A percentile compares a stretch with the other conserved stretches of the same genome.
Conservation (phyloP, 805 yeast species). For the Barnettozyma pratensis region DNA sequence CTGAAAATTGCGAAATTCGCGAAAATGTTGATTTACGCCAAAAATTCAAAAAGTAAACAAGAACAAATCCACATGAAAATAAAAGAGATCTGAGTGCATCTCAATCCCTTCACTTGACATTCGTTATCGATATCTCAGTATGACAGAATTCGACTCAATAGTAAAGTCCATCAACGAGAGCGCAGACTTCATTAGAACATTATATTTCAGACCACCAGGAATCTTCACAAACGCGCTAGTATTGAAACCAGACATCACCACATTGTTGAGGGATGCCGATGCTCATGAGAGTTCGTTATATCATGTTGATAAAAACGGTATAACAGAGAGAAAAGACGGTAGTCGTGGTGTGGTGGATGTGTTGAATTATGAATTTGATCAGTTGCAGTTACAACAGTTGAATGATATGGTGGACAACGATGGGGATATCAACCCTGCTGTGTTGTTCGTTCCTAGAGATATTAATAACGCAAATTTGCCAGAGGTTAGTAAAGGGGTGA, state of each 20-base stretch:
- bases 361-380: constrained; percentile 31
- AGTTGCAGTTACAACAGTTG: constrained; percentile 24
- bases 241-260: constrained; percentile 45
- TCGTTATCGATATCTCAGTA: not conserved
- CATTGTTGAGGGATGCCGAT: constrained; percentile 56
- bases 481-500: constrained; percentile 25
- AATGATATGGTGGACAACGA: constrained; percentile 12
- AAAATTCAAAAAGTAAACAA: too few relatives aligned
- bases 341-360: constrained; percentile 33
- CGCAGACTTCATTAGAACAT: constrained; percentile 20
- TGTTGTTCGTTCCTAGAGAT: constrained; percentile 21
- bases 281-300: constrained; percentile 47
- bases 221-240: constrained; percentile 61
- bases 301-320: constrained; percentile 32
- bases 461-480: constrained; percentile 5
- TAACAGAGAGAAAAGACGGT: constrained; percentile 48
- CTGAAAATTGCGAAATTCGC: not conserved
- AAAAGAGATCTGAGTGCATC: too few relatives aligned
- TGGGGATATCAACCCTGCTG: constrained; percentile 12
- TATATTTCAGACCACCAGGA: constrained; percentile 52
- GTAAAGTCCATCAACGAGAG: constrained; percentile 13
- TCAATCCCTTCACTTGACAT: too few relatives aligned
- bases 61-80: too few relatives aligned
- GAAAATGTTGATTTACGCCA: too few relatives aligned
- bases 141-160: constrained; percentile 13